phyloP scores from a whole-genome alignment of 2,329 filamentous ascomycete genomes.

The Aspergillus eucalypticola region DNA sequence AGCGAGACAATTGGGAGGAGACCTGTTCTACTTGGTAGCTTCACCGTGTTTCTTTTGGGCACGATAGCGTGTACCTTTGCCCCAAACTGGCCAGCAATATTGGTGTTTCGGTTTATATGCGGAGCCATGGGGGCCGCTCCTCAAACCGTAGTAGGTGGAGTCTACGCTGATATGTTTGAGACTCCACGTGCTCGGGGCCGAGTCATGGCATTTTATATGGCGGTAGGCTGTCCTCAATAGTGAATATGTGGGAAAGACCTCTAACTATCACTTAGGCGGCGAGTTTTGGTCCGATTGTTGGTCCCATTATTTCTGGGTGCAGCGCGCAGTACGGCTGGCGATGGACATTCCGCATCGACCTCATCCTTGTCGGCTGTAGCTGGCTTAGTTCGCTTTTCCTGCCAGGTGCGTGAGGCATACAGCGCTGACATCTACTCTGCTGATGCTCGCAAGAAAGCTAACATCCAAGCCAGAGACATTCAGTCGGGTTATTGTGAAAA shows the following conservation, averaged over 20 bases:
- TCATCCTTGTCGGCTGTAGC: constrained; percentile 64
- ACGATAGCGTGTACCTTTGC: constrained; percentile 47
- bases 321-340: constrained; percentile 45
- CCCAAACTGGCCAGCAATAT: constrained; percentile 42
- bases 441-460: background rate
- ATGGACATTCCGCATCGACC: constrained; percentile 58
- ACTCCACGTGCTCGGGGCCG: constrained; percentile 40
- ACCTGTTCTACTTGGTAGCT: constrained; percentile 51
- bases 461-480: constrained; percentile 54
- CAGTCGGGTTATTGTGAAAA: constrained; percentile 58
- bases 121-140: constrained; percentile 46
- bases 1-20: constrained; percentile 46
- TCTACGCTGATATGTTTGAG: constrained; percentile 49
- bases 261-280: constrained; percentile 26
- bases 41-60: constrained; percentile 44
- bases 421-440: background rate
- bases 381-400: constrained; percentile 63
- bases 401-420: constrained; percentile 39
- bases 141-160: constrained; percentile 46
- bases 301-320: constrained; percentile 49
- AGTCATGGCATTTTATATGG: constrained; percentile 46
- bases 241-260: background rate
- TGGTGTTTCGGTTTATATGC: constrained; percentile 47
- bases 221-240: constrained; percentile 23
- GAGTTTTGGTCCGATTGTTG: constrained; percentile 44